Conservation (phyloP, 208 protist species). For the Leishmania braziliensis region DNA sequence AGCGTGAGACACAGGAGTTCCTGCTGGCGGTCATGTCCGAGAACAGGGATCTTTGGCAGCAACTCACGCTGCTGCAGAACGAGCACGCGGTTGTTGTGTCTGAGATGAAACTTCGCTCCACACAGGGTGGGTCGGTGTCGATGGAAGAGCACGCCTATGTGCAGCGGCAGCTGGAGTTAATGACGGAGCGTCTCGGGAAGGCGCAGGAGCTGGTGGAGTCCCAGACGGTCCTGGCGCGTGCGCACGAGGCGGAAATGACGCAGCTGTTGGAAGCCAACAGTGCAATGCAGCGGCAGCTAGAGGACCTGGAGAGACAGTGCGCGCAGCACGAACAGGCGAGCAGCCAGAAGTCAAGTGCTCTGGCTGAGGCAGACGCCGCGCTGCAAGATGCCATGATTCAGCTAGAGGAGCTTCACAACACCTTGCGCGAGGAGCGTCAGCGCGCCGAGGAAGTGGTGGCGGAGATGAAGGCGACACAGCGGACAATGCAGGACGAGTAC, state of each 20-base stretch:
- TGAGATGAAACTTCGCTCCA: slow-evolving; percentile 40
- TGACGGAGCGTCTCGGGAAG: slow-evolving; percentile 59
- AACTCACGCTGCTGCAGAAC: slow-evolving; percentile 57
- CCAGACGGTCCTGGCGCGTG: slow-evolving; percentile 53
- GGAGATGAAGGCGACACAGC: slow-evolving; percentile 32
- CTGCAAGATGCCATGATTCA: slow-evolving; percentile 36
- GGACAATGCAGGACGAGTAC: slow-evolving; percentile 45
- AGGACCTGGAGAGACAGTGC: slow-evolving; percentile 30
- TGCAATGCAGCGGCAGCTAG: slow-evolving; percentile 39
- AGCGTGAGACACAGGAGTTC: slow-evolving; percentile 55
- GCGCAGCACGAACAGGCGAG: slow-evolving; percentile 14
- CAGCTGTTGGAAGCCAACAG: slow-evolving; percentile 49
- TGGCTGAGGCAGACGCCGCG: slow-evolving; percentile 36
- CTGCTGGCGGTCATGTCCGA: slow-evolving; percentile 60
- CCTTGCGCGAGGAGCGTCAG: slow-evolving; percentile 23
- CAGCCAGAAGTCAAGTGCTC: slow-evolving; percentile 24
- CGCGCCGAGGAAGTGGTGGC: slow-evolving; percentile 22
- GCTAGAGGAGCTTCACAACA: slow-evolving; percentile 37
- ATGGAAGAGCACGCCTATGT: slow-evolving; percentile 62
- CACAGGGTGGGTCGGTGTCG: slow-evolving; percentile 47
- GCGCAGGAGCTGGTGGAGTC: slow-evolving; percentile 58
- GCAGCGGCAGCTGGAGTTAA: slow-evolving; percentile 56
- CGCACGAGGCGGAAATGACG: slow-evolving; percentile 64
- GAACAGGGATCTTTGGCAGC: slow-evolving; percentile 78
- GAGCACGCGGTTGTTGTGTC: slow-evolving; percentile 47